Base-by-base conservation (phyloP, 2,329 filamentous ascomycete species). In the Claviceps paspali region DNA sequence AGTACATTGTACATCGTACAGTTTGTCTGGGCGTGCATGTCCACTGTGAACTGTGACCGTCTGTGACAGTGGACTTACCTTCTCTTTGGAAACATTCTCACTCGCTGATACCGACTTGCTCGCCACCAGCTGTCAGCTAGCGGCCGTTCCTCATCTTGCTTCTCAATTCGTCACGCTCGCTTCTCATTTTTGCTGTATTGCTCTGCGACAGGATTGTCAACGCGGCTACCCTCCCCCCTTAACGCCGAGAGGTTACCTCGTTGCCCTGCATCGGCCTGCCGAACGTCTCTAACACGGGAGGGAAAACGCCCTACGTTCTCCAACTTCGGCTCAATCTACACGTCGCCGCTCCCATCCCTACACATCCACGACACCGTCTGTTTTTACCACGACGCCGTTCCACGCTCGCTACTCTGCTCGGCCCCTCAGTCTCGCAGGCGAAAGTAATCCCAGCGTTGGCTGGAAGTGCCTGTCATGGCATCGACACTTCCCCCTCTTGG, bases 401-500 rank as follows among this genome's bases (percentile, higher is more conserved):
- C 18, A n/a, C 24, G 10, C 14, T 37, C 38, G 38, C 30, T 36
- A 10, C 17, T 15, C 29, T 22, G 3, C 28, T 9, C 6, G 11
- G 14, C 18, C 6, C 2, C 14, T 36, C 10, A 15, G 10, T 36
- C 14, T 4, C 32, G 29, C 21, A 15, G 12, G 6, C 29, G 15
- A 27, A 28, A 17, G 3, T 15, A 21, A 12, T 9, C 18, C 29
- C 14, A 26, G 29, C 26, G 4, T 12, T 30, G 31, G n/a, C 38
- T 40, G 35, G 35, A 33, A 21, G 53, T 52, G 56, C 51, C 56
- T 56, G 65, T 49, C 55, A 81, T 80, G 75, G 67, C 75, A 53
- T 64, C 70, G 59, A 74, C 68, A 52, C 60, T 73, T 43, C 67
- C 69, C 41, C 58, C 65, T 31, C 51, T 65, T 43, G 63, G 62